phyloP scores from a whole-genome alignment of 163 green algal species.

The Coccomyxa subellipsoidea region DNA sequence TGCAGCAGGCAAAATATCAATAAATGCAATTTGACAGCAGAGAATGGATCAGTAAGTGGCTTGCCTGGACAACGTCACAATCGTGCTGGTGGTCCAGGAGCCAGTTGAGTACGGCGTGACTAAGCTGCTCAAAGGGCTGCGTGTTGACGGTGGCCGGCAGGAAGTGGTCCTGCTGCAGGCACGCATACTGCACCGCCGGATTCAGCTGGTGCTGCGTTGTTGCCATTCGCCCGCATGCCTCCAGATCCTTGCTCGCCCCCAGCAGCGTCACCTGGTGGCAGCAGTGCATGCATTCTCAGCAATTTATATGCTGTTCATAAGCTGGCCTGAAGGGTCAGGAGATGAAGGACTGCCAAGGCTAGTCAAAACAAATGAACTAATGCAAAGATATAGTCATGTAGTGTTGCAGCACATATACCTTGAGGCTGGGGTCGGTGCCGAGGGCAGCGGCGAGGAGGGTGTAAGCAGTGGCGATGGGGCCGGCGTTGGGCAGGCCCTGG shows the following conservation, averaged over 20 bases:
- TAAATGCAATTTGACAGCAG: no score
- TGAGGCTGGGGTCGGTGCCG: conserved; percentile 3
- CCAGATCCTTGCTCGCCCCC: conserved; percentile 4
- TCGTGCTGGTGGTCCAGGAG: background rate
- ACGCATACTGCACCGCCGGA: background rate
- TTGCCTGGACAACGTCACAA: conserved; percentile 8
- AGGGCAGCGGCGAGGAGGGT: background rate
- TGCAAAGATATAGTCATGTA: no score
- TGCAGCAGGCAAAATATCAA: no score
- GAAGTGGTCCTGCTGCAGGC: conserved; percentile 1
- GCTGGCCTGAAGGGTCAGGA: no score
- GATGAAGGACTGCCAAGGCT: no score
- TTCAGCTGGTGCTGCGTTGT: background rate
- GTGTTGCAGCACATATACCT: no score
- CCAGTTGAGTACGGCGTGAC: conserved; percentile 11
- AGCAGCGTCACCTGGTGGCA: background rate
- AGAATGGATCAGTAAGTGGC: no score
- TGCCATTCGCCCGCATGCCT: conserved; percentile 1
- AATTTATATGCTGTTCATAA: background rate
- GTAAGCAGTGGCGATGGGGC: background rate
- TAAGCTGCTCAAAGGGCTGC: conserved; percentile 11
- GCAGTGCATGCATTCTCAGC: background rate
- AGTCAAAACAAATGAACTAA: no score
- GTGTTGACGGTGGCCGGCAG: background rate
- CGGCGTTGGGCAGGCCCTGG: background rate